A percentile compares a stretch with the other conserved stretches of the same genome.
phyloP scores from a whole-genome alignment of 2,329 filamentous ascomycete genomes.

The Claviceps capensis region DNA sequence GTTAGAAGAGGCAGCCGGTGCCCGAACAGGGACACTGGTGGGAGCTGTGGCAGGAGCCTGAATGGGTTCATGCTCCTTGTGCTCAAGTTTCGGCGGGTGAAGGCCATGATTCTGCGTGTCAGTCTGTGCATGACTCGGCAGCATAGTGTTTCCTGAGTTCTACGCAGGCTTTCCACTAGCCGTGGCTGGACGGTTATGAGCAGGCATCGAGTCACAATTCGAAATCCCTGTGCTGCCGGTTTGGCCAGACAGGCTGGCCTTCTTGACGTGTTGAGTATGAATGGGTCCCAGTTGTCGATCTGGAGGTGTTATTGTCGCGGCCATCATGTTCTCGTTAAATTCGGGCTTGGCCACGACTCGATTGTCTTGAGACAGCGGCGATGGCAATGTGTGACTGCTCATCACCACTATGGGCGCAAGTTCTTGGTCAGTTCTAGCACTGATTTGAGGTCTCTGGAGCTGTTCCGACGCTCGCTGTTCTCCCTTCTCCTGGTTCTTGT shows the following conservation, averaged over 20 bases:
- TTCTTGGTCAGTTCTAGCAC: conserved; percentile 1
- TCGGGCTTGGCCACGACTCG: neutral
- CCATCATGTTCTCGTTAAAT: neutral
- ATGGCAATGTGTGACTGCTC: conserved; percentile 1
- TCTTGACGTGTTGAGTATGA: neutral
- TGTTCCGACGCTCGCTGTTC: neutral
- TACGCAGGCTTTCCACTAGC: conserved; percentile 9
- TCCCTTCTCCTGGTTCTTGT: neutral
- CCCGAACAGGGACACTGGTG: neutral
- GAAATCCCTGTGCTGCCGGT: neutral
- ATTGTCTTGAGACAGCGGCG: conserved; percentile 1
- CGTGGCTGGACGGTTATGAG: neutral
- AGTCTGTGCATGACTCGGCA: neutral
- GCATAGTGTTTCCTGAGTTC: conserved; percentile 6
- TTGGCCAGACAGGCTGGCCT: neutral
- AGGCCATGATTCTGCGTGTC: neutral
- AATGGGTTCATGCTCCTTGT: neutral
- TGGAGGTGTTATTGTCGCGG: too few relatives aligned
- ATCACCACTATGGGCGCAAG: neutral
- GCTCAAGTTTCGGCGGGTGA: neutral
- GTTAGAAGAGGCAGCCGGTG: neutral
- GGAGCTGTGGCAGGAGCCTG: neutral
- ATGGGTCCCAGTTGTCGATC: neutral
- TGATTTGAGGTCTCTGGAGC: neutral
- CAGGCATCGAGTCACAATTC: neutral